These are phyloP conservation scores for Backusella tarrabulga DNA, from an alignment of 192 early-diverging fungal species.

Conservation along the genomic window DNA sequence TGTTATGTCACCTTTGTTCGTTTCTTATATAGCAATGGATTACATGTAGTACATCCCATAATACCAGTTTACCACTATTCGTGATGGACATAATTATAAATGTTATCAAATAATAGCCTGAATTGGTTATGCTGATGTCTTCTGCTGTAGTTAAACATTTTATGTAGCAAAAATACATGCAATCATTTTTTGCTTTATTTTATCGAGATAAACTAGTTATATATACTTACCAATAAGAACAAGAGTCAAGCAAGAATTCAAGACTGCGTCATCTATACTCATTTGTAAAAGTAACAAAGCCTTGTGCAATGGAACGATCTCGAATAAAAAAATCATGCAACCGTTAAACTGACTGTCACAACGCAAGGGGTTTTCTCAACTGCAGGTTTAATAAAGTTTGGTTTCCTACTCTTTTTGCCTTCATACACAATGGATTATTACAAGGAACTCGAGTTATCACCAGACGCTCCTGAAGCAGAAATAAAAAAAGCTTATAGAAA, in stretches of 20 bases:
- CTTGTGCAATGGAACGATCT: not conserved
- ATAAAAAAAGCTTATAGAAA: conserved; percentile 75
- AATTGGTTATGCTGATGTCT: no score
- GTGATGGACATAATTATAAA: no score
- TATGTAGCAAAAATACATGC: not conserved
- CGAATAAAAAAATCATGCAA: conserved; percentile 5
- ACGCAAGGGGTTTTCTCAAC: not conserved
- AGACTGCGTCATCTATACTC: not conserved
- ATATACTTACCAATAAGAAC: not conserved
- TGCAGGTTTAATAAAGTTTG: not conserved
- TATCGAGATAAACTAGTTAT: not conserved
- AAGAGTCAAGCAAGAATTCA: not conserved
- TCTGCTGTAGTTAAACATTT: no score
- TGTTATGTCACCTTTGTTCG: no score
- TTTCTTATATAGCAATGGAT: no score
- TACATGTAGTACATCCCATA: no score
- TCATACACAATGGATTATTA: conserved; percentile 51
- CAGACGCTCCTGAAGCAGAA: conserved; percentile 61
- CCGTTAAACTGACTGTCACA: not conserved
- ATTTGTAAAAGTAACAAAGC: not conserved
- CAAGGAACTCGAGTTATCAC: conserved; percentile 61
- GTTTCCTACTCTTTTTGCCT: not conserved
- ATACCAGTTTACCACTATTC: no score
- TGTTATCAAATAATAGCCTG: no score
- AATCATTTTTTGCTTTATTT: not conserved